Conservation (phyloP, 805 yeast species). For the Candida xyloterini region DNA sequence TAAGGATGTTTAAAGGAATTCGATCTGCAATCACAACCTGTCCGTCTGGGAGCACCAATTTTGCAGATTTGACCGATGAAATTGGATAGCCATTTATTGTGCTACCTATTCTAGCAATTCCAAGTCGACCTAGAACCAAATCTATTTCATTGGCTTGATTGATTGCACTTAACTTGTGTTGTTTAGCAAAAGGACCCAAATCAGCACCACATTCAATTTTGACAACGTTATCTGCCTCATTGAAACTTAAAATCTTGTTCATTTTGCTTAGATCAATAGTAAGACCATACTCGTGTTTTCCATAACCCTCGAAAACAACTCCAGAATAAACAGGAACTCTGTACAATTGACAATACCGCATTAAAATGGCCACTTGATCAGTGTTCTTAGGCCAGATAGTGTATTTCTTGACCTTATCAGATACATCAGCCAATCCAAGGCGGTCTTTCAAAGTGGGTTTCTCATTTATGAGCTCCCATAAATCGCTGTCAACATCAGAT, state of each 20-base stretch:
- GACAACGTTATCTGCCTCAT: constrained; percentile 2
- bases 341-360: constrained; percentile 26
- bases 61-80: constrained; percentile 12
- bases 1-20: constrained; percentile 14
- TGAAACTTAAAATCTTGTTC: constrained; percentile 8
- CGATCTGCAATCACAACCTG: constrained; percentile 8
- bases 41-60: constrained; percentile 31
- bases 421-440: constrained; percentile 21
- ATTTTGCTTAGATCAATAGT: constrained; percentile 15
- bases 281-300: constrained; percentile 11
- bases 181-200: constrained; percentile 3
- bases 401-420: constrained; percentile 17
- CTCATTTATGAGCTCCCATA: constrained; percentile 19
- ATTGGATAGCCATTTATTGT: constrained; percentile 12
- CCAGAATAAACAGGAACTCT: constrained; percentile 26
- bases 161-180: constrained; percentile 4
- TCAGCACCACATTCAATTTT: constrained; percentile 11
- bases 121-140: constrained; percentile 20
- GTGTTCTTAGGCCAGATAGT: constrained; percentile 23
- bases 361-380: constrained; percentile 21
- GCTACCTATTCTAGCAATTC: constrained; percentile 8
- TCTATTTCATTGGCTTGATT: constrained; percentile 15
- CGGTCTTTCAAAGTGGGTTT: constrained; percentile 23
- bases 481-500: constrained; percentile 19
- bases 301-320: constrained; percentile 7